phyloP scores from a whole-genome alignment of 2,329 filamentous ascomycete genomes.

The Aureobasidium sp. region DNA sequence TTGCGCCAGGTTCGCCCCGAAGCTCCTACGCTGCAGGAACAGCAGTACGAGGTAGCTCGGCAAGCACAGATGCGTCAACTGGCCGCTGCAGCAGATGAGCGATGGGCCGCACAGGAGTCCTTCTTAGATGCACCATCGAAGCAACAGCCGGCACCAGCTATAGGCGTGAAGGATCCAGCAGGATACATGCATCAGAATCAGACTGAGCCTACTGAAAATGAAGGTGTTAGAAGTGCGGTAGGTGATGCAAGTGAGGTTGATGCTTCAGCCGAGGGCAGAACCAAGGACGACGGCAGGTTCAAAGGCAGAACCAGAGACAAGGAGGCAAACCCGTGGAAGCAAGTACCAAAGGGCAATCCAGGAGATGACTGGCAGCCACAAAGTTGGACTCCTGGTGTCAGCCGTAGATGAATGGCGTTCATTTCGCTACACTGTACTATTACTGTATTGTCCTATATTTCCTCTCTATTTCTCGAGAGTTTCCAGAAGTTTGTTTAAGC shows the following conservation, averaged over 20 bases:
- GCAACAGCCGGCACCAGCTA: slow-evolving; percentile 41
- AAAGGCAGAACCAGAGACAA: slow-evolving; percentile 24
- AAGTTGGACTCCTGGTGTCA: slow-evolving; percentile 38
- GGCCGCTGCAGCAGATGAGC: slow-evolving; percentile 52
- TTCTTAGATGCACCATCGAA: slow-evolving; percentile 50
- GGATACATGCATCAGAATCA: slow-evolving; percentile 31
- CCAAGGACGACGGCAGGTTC: slow-evolving; percentile 27
- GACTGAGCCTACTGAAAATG: slow-evolving; percentile 25
- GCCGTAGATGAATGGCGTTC: slow-evolving; percentile 24
- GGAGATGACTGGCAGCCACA: slow-evolving; percentile 43
- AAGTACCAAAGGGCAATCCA: slow-evolving; percentile 31
- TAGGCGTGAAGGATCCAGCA: slow-evolving; percentile 37
- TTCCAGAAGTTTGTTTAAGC: not conserved
- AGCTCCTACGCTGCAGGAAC: slow-evolving; percentile 52
- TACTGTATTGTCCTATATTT: not conserved
- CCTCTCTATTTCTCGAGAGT: not conserved
- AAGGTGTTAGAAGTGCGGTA: slow-evolving; percentile 29
- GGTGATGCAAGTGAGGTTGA: slow-evolving; percentile 28
- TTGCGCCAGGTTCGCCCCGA: slow-evolving; percentile 53
- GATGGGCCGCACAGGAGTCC: slow-evolving; percentile 54
- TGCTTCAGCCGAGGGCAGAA: slow-evolving; percentile 22
- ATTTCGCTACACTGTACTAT: slow-evolving; percentile 6
- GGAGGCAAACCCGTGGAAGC: slow-evolving; percentile 36
- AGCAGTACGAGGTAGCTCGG: slow-evolving; percentile 49
- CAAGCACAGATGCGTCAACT: slow-evolving; percentile 54